Evolutionary conservation across 1,284 basidiomycete species (phyloP).

Genomic region (Pyrrhoderma noxium): DNA sequence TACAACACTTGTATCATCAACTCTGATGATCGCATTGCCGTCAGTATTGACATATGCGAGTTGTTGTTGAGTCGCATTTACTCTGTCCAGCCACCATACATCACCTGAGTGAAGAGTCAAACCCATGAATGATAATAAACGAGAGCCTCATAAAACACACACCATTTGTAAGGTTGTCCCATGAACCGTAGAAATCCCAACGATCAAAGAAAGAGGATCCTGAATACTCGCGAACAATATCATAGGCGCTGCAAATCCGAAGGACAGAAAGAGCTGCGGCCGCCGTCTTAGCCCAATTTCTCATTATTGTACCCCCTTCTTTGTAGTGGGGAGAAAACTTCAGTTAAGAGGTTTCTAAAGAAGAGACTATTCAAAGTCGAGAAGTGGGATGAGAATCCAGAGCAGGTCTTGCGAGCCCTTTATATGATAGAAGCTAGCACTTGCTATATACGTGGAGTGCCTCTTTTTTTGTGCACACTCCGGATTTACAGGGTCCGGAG

Average conservation of each 20-base stretch:
- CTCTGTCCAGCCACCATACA: conserved; percentile 42
- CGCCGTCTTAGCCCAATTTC: background rate
- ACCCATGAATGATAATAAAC: background rate
- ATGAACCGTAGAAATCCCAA: conserved; percentile 52
- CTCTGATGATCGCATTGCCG: conserved; percentile 51
- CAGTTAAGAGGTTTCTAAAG: no score
- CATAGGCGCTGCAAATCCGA: conserved; percentile 25
- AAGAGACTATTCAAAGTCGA: no score
- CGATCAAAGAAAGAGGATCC: conserved; percentile 50
- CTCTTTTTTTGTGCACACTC: no score
- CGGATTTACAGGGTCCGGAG: no score
- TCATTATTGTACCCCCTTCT: background rate
- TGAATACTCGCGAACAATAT: conserved; percentile 41
- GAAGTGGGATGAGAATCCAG: no score
- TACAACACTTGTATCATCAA: conserved; percentile 48
- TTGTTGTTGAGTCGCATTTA: conserved; percentile 33
- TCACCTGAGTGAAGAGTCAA: conserved; percentile 40
- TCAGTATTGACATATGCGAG: conserved; percentile 50
- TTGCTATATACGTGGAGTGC: no score
- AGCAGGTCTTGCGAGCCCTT: no score
- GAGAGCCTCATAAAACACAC: no score
- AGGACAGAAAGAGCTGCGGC: background rate
- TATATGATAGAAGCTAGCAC: no score
- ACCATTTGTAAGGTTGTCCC: conserved; percentile 60
- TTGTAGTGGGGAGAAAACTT: no score